Base-by-base conservation (phyloP, 2,329 filamentous ascomycete species). In the Trichoderma koningii region DNA sequence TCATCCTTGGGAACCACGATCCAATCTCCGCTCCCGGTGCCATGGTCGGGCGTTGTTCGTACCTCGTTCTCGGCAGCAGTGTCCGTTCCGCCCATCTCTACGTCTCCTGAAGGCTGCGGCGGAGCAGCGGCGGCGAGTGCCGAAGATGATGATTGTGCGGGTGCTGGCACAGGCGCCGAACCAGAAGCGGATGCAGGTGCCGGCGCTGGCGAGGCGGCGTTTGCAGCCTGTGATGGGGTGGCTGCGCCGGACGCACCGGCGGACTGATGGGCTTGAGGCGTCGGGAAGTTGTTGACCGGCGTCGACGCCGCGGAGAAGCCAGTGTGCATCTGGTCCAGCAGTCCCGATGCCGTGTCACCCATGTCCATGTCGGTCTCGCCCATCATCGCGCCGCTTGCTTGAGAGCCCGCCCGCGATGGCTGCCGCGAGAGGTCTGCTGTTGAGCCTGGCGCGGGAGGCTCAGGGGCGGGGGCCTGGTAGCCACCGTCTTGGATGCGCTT, bases 401-500 rank as follows among this genome's bases (percentile, higher is more conserved):
- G 83, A 19, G 85, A 87, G 23, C 81, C 84, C 26, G 83, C 76
- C 17, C 84, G 80, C 1, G 85, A 87, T 9, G 78, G 76, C 66
- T 84, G 82, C 23, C 82, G 81, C n/a, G 84, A 85, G 71, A 83
- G 77, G 48, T 75, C 70, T n/a, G 70, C 57, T 23, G 70, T 70
- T 30, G 66, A 55, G 9, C 42, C 62, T 23, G 55, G 30, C 12
- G 63, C 41, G 14, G 28, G 9, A 5, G 76, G 80, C 68, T 83
- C 80, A 3, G 83, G 81, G 5, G 78, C 79, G 7, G 82, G 83
- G 67, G 92, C 86, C 75, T 92, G 85, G 67, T 83, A 87, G 2
- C 92, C 92, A 55, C 92, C 93, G 71, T 91, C 90, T 72, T 95
- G 87, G 50, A 96, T 83, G 52, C 91, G 88, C 44, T 85, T 83